These are phyloP conservation scores for Theileria parva DNA, from an alignment of 169 alveolate genomes.

Conservation along the genomic window DNA sequence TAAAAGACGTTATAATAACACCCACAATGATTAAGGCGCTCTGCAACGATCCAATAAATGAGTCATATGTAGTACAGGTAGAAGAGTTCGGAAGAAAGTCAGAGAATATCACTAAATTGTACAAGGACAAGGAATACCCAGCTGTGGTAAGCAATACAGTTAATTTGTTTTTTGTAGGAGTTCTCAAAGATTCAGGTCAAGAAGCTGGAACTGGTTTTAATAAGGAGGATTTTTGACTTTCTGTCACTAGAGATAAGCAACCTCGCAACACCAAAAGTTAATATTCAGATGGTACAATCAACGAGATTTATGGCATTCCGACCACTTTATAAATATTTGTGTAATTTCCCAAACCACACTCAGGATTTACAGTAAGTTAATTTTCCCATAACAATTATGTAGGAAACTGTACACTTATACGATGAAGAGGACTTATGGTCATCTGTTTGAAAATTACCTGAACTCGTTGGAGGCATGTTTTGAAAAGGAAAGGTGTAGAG, in stretches of 20 bases:
- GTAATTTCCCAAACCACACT: slow-evolving; percentile 26
- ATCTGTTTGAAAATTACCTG: slow-evolving; percentile 49
- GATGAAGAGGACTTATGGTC: slow-evolving; percentile 43
- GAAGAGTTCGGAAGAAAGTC: slow-evolving; percentile 50
- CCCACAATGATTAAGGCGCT: slow-evolving; percentile 68
- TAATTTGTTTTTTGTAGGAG: slow-evolving; percentile 22
- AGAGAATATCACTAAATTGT: slow-evolving; percentile 62
- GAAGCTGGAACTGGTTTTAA: slow-evolving; percentile 56
- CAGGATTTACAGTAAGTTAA: slow-evolving; percentile 25
- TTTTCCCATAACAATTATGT: not conserved
- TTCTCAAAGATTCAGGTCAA: slow-evolving; percentile 61
- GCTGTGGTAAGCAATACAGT: slow-evolving; percentile 42
- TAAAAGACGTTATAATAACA: slow-evolving; percentile 64
- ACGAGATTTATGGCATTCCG: slow-evolving; percentile 23
- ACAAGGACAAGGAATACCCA: slow-evolving; percentile 68
- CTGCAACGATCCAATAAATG: slow-evolving; percentile 63
- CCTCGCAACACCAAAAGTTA: slow-evolving; percentile 54
- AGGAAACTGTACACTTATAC: slow-evolving; percentile 45
- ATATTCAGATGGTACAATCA: slow-evolving; percentile 53
- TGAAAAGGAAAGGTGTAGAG: slow-evolving; percentile 41
- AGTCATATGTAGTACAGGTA: slow-evolving; percentile 42
- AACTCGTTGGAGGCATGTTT: slow-evolving; percentile 37
- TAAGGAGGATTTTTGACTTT: slow-evolving; percentile 62
- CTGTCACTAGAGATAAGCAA: slow-evolving; percentile 52
- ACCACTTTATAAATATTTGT: slow-evolving; percentile 43